A percentile compares a stretch with the other conserved stretches of the same genome.
phyloP scores from a whole-genome alignment of 176 grass and related monocot genomes.

The Bothriochloa decipiens region DNA sequence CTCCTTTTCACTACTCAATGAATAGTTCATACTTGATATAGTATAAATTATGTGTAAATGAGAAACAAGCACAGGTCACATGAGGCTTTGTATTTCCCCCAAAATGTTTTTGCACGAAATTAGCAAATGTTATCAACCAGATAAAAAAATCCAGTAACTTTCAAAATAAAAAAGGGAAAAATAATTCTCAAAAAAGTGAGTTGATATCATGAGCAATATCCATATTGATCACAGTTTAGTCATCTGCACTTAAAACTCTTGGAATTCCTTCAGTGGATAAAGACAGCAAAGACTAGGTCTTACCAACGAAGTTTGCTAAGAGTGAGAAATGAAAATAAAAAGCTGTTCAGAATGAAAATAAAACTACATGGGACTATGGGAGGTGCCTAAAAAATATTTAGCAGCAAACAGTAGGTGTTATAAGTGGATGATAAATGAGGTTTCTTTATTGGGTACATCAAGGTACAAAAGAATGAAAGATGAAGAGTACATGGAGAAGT shows the following conservation, averaged over 20 bases:
- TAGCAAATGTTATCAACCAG: background rate
- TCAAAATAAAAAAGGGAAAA: background rate
- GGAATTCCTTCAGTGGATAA: background rate
- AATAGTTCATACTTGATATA: background rate
- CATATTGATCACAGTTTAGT: constrained; percentile 13
- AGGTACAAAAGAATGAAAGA: background rate
- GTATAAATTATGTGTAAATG: background rate
- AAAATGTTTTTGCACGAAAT: background rate
- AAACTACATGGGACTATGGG: background rate
- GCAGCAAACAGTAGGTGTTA: background rate
- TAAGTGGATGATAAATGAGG: background rate
- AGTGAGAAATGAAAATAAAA: background rate
- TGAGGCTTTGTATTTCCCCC: background rate
- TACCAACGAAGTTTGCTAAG: background rate
- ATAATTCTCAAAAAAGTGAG: constrained; percentile 3
- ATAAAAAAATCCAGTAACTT: background rate
- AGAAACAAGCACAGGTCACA: background rate
- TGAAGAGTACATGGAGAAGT: background rate
- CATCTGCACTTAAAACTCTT: constrained; percentile 12
- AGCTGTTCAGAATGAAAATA: constrained; percentile 18
- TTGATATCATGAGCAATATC: constrained; percentile 5
- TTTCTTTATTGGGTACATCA: constrained; percentile 22
- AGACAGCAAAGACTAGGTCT: background rate
- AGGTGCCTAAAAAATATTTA: background rate
- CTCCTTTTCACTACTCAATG: background rate